Base-by-base conservation (phyloP, 441 rosid genomes). In the Jatropha multifida region DNA sequence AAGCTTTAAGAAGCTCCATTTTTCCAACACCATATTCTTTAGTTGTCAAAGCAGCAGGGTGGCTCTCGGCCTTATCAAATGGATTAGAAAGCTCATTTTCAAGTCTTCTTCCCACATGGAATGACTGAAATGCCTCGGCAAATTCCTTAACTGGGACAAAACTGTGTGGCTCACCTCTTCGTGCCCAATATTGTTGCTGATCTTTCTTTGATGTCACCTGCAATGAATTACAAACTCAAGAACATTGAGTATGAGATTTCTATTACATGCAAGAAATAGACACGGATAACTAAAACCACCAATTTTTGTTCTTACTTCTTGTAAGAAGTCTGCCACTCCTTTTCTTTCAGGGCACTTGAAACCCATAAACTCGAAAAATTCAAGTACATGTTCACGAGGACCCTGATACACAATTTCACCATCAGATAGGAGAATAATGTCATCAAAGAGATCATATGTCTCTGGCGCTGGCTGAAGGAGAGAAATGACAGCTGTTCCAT, bases 401-500 rank as follows among this genome's bases (percentile, higher is more conserved):
- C 98, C 98, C 73, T 90, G 97, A 74, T 87, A 90, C 49, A 87
- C 89, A 12, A 88, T 82, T 1, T 83, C 85, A 48, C 97, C 94
- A 75, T 94, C 93, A 0, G 93, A 87, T 40, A 94, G 81, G 59
- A 94, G 91, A 23, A 94, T 82, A 54, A 94, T 80, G 78, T 94
- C 96, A 81, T 94, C 96, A 32, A 92, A 94, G 54, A 94, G 88
- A 65, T 89, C 85, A 8, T 83, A 94, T 17, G 98, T 94, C 81
- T 94, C 98, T 0, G 97, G 97, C 38, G 93, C 86, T 12, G 96
- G 98, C 81, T 94, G 98, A 17, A 94, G 96, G 78, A 94, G 97
- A 63, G 98, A 92, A 54, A 94, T 80, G 44, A 92, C 77, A 17
- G 94, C 93, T 4, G 97, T 94, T 78, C 87, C 91, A 52, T 85